A percentile compares a stretch with the other conserved stretches of the same genome.
These are phyloP conservation scores for Dictyostelium capitatum DNA, from an alignment of 78 protist species.

Conservation along the genomic window DNA sequence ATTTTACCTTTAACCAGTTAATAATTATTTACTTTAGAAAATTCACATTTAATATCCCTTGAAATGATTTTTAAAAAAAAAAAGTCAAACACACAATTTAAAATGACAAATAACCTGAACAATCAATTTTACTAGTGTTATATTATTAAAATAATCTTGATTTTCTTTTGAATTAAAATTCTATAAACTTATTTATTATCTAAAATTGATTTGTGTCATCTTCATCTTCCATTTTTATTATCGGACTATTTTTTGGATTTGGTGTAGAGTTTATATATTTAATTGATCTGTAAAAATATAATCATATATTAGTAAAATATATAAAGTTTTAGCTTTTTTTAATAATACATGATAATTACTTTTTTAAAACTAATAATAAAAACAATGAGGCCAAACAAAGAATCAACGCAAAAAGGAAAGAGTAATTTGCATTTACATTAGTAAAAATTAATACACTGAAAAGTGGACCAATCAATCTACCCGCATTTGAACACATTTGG, in stretches of 20 bases:
- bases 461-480: slow-evolving; percentile 60
- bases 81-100: no score
- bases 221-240: slow-evolving; percentile 34
- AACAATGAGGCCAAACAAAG: slow-evolving; percentile 9
- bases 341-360: background rate
- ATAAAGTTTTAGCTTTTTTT: background rate
- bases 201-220: slow-evolving; percentile 33
- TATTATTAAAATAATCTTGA: no score
- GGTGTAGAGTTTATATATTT: slow-evolving; percentile 35
- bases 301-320: background rate
- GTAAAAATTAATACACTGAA: slow-evolving; percentile 17
- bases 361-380: slow-evolving; percentile 19
- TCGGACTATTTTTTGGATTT: slow-evolving; percentile 52
- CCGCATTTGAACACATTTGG: slow-evolving; percentile 33
- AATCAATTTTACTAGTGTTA: no score
- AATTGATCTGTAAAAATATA: slow-evolving; percentile 14
- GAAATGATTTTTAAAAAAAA: no score
- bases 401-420: slow-evolving; percentile 35
- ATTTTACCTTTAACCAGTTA: no score
- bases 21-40: no score
- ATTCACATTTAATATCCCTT: no score
- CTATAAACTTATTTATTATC: no score
- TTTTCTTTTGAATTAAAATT: no score
- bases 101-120: no score
- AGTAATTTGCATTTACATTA: background rate